Evolutionary conservation across 495 filamentous ascomycete species (phyloP), one percentile per base, ranked within the genome.

Genomic region (Oidiodendron maius): DNA sequence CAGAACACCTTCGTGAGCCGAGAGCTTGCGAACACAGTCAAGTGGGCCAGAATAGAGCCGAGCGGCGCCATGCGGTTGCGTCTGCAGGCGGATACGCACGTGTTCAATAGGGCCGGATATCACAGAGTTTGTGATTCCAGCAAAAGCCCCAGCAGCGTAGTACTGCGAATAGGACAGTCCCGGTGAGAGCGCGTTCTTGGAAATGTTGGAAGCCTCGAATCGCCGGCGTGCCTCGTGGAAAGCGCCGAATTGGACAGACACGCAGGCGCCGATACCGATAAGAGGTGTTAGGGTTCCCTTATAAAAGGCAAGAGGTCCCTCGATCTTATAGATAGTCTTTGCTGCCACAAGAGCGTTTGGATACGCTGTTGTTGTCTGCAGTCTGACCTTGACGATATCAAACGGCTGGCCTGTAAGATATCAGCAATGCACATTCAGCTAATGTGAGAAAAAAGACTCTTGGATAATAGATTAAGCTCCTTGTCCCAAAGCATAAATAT

Each of bases 261-360:
- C 93, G 62, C 93, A 98, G 50, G 94, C 94, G 60, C 93, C 93
- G 62, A 98, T 97, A 53, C 93, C 93, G 26, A 98, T 76, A 25
- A 98, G 71, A 1, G 93, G 93, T n/a, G 94, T 97, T 44, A 97
- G 71, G 2, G 94, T 97, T 52, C 93, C 93, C 56, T 98, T 98
- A 78, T 98, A 98, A 77, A 98, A 98, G 38, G 93, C 91, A 3
- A 83, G 61, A 1, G 91, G 74, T 2, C 93, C 94, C 67, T 98
- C 93, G 63, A 86, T 83, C 58, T 78, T 82, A 62, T 86, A 86
- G 68, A 97, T 96, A 57, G 86, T 78, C 38, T 73, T 72, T 1
- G 91, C 93, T 51, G 84, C 85, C 56, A 89, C 76, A 25, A 91
- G 64, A 37, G 93, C 93, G 59, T 77, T 83, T 49, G 75, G 72